Evolutionary conservation across 345 rosid genomes (phyloP), one percentile per base, ranked within the genome.

Genomic region (Nephelium lappaceum): DNA sequence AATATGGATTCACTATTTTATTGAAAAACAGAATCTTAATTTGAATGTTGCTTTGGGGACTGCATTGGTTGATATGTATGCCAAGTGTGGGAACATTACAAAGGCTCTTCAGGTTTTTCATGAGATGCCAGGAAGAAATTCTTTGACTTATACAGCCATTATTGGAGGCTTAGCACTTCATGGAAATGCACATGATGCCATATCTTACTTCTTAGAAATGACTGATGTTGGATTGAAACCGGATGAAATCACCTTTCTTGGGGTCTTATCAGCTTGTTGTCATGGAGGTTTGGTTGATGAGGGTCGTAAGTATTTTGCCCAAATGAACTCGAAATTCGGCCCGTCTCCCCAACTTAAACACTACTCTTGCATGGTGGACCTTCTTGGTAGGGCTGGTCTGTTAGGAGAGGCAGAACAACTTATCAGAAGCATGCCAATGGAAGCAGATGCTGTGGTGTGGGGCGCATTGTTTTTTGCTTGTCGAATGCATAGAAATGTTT

Each of bases 281-380:
- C 98, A 92, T 63, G 93, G 93, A 67, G 98, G 99, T 67, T 87
- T 95, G 89, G 88, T 93, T 67, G 91, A 86, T 63, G 87, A 84
- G 0, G 99, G 99, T 42, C 89, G 90, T 31, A 82, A 79, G 78
- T 91, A 84, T 80, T 92, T 95, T 77, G 74, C 84, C 55, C 84
- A 87, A 74, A 93, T 95, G 96, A 91, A 78, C 53, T 87, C 90
- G 19, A 86, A 80, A 80, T 95, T 85, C 81, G 75, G 85, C 6
- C 79, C 92, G 11, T 77, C 67, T 16, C 98, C 98, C 4, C 83
- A 84, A 74, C 78, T 84, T 75, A 92, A 95, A 77, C 99, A 93
- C 82, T 95, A 93, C 84, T 91, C 96, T 10, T 90, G 93, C 79
- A 90, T 95, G 98, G 93, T 93, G 71, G 93, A 92, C 75, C 95